A percentile compares a stretch with the other conserved stretches of the same genome.
These are phyloP conservation scores for Apiospora sp. DNA, from an alignment of 2,329 filamentous ascomycete species.

Conservation along the genomic window DNA sequence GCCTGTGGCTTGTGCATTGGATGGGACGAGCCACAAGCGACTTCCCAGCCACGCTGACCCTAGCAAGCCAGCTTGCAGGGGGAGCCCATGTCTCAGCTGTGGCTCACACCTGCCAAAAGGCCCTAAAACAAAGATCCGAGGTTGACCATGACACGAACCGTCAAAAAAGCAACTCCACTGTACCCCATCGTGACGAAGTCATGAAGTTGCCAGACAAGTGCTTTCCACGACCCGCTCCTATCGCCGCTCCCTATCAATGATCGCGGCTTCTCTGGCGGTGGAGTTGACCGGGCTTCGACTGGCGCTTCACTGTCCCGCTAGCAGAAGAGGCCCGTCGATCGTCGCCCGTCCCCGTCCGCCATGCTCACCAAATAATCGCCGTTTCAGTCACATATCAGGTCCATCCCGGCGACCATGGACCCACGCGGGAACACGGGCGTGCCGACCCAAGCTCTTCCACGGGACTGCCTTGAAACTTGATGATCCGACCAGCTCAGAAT, in stretches of 20 bases:
- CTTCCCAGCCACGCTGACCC: neutral
- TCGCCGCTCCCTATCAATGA: slow-evolving; percentile 32
- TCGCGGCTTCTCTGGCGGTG: slow-evolving; percentile 30
- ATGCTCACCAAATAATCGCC: neutral
- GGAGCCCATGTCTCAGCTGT: neutral
- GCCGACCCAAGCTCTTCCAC: neutral
- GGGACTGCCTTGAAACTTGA: neutral
- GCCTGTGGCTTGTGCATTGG: neutral
- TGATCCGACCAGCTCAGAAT: neutral
- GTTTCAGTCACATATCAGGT: neutral
- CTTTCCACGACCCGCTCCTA: slow-evolving; percentile 21
- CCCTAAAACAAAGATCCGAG: neutral
- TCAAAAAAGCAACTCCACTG: slow-evolving; percentile 1
- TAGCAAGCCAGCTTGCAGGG: neutral
- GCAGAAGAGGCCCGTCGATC: neutral
- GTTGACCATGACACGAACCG: slow-evolving; percentile 5
- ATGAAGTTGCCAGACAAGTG: neutral
- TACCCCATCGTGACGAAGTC: slow-evolving; percentile 8
- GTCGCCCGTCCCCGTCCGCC: slow-evolving; percentile 7
- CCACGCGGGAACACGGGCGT: neutral
- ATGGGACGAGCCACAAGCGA: neutral
- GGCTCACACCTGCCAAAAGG: neutral
- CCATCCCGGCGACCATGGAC: neutral
- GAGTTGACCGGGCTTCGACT: slow-evolving; percentile 36
- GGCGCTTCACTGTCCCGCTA: slow-evolving; percentile 29